These are phyloP conservation scores for Suillus brevipes DNA, from an alignment of 768 basidiomycete species.

Conservation along the genomic window DNA sequence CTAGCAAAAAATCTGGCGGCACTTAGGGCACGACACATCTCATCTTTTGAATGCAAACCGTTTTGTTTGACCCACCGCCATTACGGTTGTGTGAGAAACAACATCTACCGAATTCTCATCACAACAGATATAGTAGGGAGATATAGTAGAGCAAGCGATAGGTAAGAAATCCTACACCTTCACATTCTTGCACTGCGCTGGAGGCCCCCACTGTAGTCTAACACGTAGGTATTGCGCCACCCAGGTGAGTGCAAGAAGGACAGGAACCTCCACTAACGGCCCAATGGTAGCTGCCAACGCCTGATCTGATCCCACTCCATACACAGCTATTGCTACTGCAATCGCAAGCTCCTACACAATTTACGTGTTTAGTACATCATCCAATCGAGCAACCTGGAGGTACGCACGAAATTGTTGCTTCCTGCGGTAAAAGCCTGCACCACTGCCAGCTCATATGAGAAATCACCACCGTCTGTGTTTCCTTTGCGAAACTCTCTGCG, in stretches of 20 bases:
- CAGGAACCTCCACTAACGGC: conserved; percentile 78
- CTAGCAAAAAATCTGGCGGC: background rate
- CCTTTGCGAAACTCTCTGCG: conserved; percentile 29
- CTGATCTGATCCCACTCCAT: conserved; percentile 75
- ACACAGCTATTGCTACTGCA: conserved; percentile 76
- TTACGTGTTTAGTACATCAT: background rate
- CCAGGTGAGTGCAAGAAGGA: conserved; percentile 68
- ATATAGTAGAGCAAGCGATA: background rate
- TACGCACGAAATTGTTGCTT: conserved; percentile 72
- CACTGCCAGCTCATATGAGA: conserved; percentile 70
- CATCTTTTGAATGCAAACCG: background rate
- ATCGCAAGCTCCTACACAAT: conserved; percentile 70
- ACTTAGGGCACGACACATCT: background rate
- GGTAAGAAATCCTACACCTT: background rate
- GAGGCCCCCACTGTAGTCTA: conserved; percentile 40
- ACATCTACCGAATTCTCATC: background rate
- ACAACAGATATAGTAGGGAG: background rate
- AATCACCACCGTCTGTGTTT: conserved; percentile 14
- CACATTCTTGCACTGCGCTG: background rate
- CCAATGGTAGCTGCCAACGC: conserved; percentile 82
- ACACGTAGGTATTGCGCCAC: conserved; percentile 50
- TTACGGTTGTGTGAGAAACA: background rate
- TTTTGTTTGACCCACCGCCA: background rate
- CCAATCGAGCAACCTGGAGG: no score
- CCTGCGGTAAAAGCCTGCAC: conserved; percentile 80